These are phyloP conservation scores for Leccinum imitatum DNA, from an alignment of 768 basidiomycete genomes.

Conservation along the genomic window DNA sequence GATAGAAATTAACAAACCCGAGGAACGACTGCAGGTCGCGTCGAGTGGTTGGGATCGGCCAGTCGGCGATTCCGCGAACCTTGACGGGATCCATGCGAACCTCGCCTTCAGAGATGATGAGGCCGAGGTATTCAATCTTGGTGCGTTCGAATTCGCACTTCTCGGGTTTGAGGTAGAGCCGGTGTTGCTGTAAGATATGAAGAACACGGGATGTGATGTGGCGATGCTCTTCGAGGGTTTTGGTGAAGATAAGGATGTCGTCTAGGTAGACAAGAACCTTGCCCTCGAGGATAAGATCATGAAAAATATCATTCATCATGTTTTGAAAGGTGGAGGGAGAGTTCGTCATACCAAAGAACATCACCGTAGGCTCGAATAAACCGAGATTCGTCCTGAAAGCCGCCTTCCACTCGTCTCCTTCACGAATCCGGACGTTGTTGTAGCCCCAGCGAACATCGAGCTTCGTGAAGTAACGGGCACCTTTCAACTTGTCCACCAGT, in stretches of 20 bases:
- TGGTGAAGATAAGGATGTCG: too few species aligned
- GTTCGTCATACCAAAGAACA: neutral
- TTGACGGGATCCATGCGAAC: constrained; percentile 21
- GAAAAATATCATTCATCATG: neutral
- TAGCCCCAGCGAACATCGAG: neutral
- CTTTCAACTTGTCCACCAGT: neutral
- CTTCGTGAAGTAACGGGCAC: accelerated
- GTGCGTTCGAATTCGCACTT: too few species aligned
- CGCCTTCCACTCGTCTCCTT: neutral
- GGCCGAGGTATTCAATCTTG: too few species aligned
- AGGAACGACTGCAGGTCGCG: constrained; percentile 41
- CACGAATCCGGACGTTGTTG: neutral
- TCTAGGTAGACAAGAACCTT: too few species aligned
- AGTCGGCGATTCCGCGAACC: constrained; percentile 35
- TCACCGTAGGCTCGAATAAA: accelerated
- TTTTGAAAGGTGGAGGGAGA: neutral
- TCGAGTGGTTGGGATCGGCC: constrained; percentile 36
- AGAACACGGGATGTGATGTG: too few species aligned
- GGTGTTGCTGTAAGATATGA: too few species aligned
- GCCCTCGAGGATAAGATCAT: too few species aligned
- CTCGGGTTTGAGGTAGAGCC: too few species aligned
- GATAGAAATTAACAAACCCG: constrained; percentile 41
- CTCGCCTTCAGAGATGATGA: too few species aligned
- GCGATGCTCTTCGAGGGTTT: too few species aligned
- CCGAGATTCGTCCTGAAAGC: neutral